Base-by-base conservation (phyloP, 202 grass and related monocot species). In the Hordeum pubiflorum region DNA sequence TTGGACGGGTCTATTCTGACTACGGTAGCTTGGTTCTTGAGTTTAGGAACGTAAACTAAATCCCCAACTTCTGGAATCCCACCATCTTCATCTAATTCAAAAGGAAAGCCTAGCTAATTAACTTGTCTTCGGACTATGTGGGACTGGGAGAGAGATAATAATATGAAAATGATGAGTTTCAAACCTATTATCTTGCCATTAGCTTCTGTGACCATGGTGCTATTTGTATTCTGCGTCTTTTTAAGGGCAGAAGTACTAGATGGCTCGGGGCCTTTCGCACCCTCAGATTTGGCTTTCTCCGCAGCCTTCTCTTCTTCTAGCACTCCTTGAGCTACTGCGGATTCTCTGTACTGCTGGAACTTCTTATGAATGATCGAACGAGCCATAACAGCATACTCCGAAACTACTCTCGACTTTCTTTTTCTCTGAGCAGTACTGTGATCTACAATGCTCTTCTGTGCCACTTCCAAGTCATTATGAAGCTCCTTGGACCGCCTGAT, bases 401-500 rank as follows among this genome's bases (percentile, higher is more conserved):
- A 89, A 48, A 94, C 39, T 82, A 84, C 91, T 83, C 79, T 89
- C 2, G 38, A 64, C 78, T 87, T 94, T 76, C 91, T 88, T 64
- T 85, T 91, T 48, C 82, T 89, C 41, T 91, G 81, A 71, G 85
- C 62, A 61, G 61, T 74, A 77, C 52, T 63, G 61, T 94, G 88
- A n/a, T 89, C 86, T 52, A 69, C 29, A 64, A 91, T 82, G 20
- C 77, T 91, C 70, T 89, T 88, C 60, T 89, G 89, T 80, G 86
- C 84, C 58, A 85, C 32, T 75, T 84, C 75, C 54, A 94, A 73
- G 64, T 78, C 87, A 79, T 87, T 63, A 55, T 79, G 84, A 79
- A 94, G 89, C 64, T 82, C 84, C 75, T 89, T 94, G 24, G 91
- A 94, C 64, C 84, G 56, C 86, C 91, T 94, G 82, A 74, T 76